Evolutionary conservation across 2,329 filamentous ascomycete species (phyloP), one percentile per base, ranked within the genome.

Genomic region (Ascocoryne sarcoides): DNA sequence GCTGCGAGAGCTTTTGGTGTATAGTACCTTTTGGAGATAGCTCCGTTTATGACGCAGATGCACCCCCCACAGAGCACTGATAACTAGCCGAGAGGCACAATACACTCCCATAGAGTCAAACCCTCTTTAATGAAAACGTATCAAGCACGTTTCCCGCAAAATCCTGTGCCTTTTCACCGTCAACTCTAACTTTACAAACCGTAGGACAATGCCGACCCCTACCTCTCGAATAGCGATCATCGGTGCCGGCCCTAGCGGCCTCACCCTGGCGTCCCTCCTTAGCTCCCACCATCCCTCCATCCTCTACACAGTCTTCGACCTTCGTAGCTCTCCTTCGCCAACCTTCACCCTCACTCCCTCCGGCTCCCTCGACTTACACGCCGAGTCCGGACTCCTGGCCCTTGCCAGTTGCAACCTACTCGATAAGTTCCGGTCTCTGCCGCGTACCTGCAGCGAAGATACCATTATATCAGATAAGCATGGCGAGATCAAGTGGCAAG

Each of bases 281-380:
- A 33, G 32, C n/a, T 30, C 40, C 23, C 7, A 16, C 30, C 4
- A 3, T n/a, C 5, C 20, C 20, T 2, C 5, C 12, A 30, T 47
- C 31, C 14, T 19, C 3, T 37, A 38, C 34, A 52, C 42, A 1
- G n/a, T 52, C 33, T 53, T 46, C 44, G 49, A 53, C 17, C 43
- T 50, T 10, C 47, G 42, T 3, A n/a, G 35, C 0, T 15, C 18
- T 9, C 43, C 40, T 12, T 37, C 42, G 2, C 10, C 33, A 10
- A 16, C 20, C 10, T 21, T 32, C 7, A 35, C 35, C 5, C 12
- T 32, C 5, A 15, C 20, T 3, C 42, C 45, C 14, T 42, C 60
- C 10, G 70, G 71, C 4, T 67, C 57, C 42, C 64, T 76, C 2
- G 71, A 76, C 47, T 58, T 76, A 1, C 70, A 76, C 48, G 55